Evolutionary conservation across 305 asterid species (phyloP).

Genomic region (Striga hermonthica): DNA sequence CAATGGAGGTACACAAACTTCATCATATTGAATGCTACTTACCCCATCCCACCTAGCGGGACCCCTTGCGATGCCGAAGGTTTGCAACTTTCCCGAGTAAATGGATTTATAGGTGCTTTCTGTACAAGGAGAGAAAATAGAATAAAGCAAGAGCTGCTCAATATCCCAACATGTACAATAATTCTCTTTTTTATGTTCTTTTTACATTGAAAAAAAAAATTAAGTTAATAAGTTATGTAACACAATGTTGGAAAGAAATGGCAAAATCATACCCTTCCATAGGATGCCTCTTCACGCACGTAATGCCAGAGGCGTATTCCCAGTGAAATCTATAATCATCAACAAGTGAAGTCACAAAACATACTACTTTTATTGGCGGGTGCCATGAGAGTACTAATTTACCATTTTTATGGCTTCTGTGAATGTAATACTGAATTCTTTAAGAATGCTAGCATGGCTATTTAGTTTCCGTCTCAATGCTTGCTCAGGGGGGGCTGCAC

Average conservation of each 20-base stretch:
- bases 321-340: constrained; percentile 70
- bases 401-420: constrained; percentile 95
- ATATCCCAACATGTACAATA: too few relatives aligned
- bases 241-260: constrained; percentile 19
- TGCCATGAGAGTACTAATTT: constrained; percentile 16
- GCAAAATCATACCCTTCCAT: constrained; percentile 76
- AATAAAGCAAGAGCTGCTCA: not conserved
- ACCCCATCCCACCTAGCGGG: constrained; percentile 99
- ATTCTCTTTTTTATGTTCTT: not conserved
- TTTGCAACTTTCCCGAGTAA: constrained; percentile 79
- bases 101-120: constrained; percentile 99
- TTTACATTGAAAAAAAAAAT: constrained; percentile 1
- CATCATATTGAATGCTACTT: constrained; percentile 31
- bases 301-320: constrained; percentile 92
- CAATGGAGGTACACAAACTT: constrained; percentile 14
- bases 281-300: constrained; percentile 94
- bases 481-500: constrained; percentile 90
- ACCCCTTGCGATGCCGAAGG: constrained; percentile 98
- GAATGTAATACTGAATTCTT: constrained; percentile 94
- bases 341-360: constrained; percentile 24
- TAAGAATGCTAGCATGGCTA: constrained; percentile 75
- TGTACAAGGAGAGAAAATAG: constrained; percentile 34
- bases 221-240: not conserved
- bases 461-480: constrained; percentile 96
- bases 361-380: constrained; percentile 6